Base-by-base conservation (phyloP, 2,329 filamentous ascomycete species). In the Colletotrichum sp. region DNA sequence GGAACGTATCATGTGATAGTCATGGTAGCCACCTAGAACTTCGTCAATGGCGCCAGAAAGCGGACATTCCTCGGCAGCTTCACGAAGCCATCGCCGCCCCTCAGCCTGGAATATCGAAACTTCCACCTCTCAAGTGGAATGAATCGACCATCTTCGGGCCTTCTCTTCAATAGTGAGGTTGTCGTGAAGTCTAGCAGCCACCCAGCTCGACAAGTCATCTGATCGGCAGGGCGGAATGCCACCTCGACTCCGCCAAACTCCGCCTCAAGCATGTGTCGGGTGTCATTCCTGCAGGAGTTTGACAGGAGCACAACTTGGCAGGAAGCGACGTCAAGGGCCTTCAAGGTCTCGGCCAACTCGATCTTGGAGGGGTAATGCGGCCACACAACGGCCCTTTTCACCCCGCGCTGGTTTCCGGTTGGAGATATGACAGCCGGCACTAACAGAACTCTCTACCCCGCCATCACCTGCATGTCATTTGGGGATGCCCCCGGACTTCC, bases 171-270 rank as follows among this genome's bases (percentile, higher is more conserved):
- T 16, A 25, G 4, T 57, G 27, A 73, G 13, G 57, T 32, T 49
- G 57, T 52, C 57, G 49, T 52, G 15, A 25, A 29, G 15, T 19
- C 3, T n/a, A 32, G 34, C 12, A 1, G 6, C n/a, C 66, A 36
- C 39, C 36, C 22, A 39, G 59, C 12, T 64, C 55, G 67, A 61
- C 68, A 55, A 22, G 27, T 69, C 64, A 61, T 73, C 57, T 76
- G 69, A 76, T 72, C 57, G 12, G 34, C 32, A 76, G 34, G 70
- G 27, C 59, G 22, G 57, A 22, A 68, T 68, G 59, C 19, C 22
- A 73, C 64, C 73, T 15, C 36, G 22, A 76, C 73, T 76, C 70
- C 70, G 70, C 73, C 52, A 36, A 73, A 73, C 73, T 76, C 73
- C 73, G 70, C 73, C 64, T 19, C 30, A 6, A 16, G 39, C 39